Percentiles rank a stretch among this genome's conserved stretches.
Evolutionary conservation across 108 stramenopile genomes (phyloP).

Genomic region (Conticribra guillardii): DNA sequence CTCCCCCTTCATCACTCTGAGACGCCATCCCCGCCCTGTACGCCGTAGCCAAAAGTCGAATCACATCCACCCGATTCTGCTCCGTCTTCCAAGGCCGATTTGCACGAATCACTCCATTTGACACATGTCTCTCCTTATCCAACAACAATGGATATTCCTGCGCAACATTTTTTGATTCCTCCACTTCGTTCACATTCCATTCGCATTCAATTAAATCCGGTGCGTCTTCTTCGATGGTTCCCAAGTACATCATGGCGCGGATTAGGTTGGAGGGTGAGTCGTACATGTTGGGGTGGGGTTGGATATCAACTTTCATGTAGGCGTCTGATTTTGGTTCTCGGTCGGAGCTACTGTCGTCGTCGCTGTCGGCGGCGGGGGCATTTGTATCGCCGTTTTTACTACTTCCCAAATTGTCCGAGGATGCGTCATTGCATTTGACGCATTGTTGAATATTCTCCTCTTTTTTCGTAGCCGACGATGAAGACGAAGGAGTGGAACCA

Average conservation of each 20-base stretch:
- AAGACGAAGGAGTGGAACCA: too few species aligned
- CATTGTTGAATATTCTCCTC: not conserved
- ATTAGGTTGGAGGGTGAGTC: slow-evolving; percentile 11
- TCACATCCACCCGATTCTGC: not conserved
- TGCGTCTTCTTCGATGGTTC: slow-evolving; percentile 20
- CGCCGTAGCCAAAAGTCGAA: slow-evolving; percentile 4
- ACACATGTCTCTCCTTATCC: not conserved
- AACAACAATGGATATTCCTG: not conserved
- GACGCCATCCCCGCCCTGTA: slow-evolving; percentile 8
- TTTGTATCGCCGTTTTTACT: not conserved
- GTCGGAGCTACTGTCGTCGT: too few species aligned
- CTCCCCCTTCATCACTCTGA: slow-evolving; percentile 14
- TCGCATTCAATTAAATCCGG: slow-evolving; percentile 1
- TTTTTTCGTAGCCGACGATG: not conserved
- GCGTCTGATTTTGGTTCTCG: too few species aligned
- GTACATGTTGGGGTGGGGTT: slow-evolving; percentile 7
- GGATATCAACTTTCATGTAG: too few species aligned
- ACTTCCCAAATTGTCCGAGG: not conserved
- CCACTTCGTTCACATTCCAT: slow-evolving; percentile 5
- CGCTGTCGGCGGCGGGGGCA: not conserved
- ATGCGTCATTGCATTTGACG: not conserved
- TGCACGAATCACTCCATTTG: not conserved
- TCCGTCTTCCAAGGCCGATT: slow-evolving; percentile 22
- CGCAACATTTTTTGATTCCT: not conserved
- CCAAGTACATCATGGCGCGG: slow-evolving; percentile 20